These are phyloP conservation scores for Linderniella brevidens DNA, from an alignment of 257 asterid species.

Conservation along the genomic window DNA sequence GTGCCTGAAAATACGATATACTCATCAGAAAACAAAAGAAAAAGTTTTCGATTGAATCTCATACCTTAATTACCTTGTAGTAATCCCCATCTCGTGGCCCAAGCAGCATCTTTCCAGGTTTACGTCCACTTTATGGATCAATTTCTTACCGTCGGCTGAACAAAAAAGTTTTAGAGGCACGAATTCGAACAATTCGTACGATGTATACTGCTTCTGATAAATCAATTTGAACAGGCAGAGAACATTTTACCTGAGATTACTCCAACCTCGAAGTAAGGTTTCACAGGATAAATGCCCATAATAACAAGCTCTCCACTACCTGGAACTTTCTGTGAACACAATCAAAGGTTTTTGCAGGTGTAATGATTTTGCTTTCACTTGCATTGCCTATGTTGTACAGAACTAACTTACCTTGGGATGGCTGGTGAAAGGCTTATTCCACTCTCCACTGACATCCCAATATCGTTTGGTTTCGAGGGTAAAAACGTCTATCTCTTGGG, in stretches of 20 bases:
- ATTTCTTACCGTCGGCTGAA: conserved; percentile 12
- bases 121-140: conserved; percentile 29
- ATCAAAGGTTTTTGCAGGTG: background rate
- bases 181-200: background rate
- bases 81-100: conserved; percentile 29
- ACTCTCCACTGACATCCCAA: conserved; percentile 23
- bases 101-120: conserved; percentile 19
- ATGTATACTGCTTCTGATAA: background rate
- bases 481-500: conserved; percentile 23
- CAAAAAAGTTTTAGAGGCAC: background rate
- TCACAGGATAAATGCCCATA: conserved; percentile 3
- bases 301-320: conserved; percentile 9
- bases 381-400: background rate
- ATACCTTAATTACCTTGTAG: conserved; percentile 14
- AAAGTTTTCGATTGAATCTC: background rate
- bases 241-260: conserved; percentile 12
- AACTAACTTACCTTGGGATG: conserved; percentile 32
- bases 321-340: conserved; percentile 12
- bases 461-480: conserved; percentile 24
- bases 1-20: conserved; percentile 13
- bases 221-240: background rate
- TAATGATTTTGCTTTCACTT: background rate
- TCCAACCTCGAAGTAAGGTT: conserved; percentile 12
- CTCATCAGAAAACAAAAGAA: too few species aligned
- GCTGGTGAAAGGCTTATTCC: conserved; percentile 35